These are phyloP conservation scores for Spathaspora jeffriesii DNA, from an alignment of 1,139 yeast genomes.

Conservation along the genomic window DNA sequence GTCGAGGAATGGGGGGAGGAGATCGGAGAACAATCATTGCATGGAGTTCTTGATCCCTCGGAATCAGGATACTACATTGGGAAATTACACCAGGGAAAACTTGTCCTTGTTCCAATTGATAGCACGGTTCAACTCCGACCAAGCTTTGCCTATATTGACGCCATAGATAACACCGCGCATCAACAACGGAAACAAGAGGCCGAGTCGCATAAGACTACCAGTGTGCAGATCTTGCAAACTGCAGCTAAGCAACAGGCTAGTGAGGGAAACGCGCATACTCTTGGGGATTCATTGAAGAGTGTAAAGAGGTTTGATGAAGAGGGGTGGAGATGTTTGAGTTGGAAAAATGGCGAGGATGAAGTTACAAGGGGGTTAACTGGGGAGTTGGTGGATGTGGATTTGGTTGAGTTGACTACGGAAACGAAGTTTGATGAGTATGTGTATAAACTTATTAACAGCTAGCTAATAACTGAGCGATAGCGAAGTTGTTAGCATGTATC, in stretches of 20 bases:
- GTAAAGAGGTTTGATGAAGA: constrained; percentile 81
- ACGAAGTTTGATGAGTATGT: constrained; percentile 33
- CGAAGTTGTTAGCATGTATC: not conserved
- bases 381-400: constrained; percentile 22
- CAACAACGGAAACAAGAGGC: constrained; percentile 23
- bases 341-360: constrained; percentile 44
- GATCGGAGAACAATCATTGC: constrained; percentile 59
- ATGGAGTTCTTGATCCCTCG: constrained; percentile 64
- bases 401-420: constrained; percentile 23
- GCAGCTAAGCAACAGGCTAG: constrained; percentile 53
- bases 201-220: constrained; percentile 19
- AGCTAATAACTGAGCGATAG: not conserved
- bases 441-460: constrained; percentile 10
- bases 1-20: constrained; percentile 64
- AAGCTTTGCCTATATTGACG: constrained; percentile 74
- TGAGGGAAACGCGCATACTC: constrained; percentile 52
- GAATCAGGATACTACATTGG: constrained; percentile 53
- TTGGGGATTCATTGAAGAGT: constrained; percentile 80
- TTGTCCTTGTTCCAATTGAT: constrained; percentile 67
- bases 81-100: constrained; percentile 33
- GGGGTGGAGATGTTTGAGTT: constrained; percentile 47
- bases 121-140: constrained; percentile 82
- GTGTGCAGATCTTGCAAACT: constrained; percentile 46
- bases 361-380: constrained; percentile 31
- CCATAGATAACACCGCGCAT: constrained; percentile 30